Evolutionary conservation across 2,329 filamentous ascomycete species (phyloP), one percentile per base, ranked within the genome.

Genomic region (Nemania sp.): DNA sequence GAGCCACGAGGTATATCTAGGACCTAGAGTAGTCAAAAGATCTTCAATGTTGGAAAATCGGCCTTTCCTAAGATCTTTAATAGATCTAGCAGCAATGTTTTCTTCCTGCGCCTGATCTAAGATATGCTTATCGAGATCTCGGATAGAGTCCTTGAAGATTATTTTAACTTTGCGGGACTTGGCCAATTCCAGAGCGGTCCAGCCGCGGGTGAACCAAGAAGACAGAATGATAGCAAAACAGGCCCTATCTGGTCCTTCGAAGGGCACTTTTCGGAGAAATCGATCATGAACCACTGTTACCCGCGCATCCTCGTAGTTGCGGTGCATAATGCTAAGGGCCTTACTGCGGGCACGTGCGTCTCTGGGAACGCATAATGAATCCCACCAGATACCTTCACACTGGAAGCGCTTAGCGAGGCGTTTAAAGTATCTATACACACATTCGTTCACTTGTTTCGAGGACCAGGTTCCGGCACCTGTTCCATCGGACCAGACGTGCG

Each of bases 141-240:
- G 3, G 15, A 51, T 44, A 3, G 30, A 44, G 11, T 51, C 48
- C 14, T 31, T 44, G 22, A 51, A 51, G 22, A 51, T 14, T 8
- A 51, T 9, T 17, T 44, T 51, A 12, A 51, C 48, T 28, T 44
- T 51, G 1, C 40, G 39, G 17, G 48, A 51, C 8, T 44, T 44
- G 4, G 22, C 30, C 34, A 52, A 52, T 37, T 52, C 49, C 5
- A 39, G 7, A 7, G 49, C 49, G 2, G 49, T 52, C 49, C 40
- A 52, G 11, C 49, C 49, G 9, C 49, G 31, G 45, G 28, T 52
- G n/a, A 52, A 52, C 49, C 49, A 52, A 2, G 49, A 40, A 6
- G 49, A 45, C 9, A 45, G 9, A 15, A 52, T 17, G 6, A 52
- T 45, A 12, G 49, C 49, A 33, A 40, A 9, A 12, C 49, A 39